Evolutionary conservation across 345 rosid genomes (phyloP), one percentile per base, ranked within the genome.

Genomic region (Conringia planisiliqua): DNA sequence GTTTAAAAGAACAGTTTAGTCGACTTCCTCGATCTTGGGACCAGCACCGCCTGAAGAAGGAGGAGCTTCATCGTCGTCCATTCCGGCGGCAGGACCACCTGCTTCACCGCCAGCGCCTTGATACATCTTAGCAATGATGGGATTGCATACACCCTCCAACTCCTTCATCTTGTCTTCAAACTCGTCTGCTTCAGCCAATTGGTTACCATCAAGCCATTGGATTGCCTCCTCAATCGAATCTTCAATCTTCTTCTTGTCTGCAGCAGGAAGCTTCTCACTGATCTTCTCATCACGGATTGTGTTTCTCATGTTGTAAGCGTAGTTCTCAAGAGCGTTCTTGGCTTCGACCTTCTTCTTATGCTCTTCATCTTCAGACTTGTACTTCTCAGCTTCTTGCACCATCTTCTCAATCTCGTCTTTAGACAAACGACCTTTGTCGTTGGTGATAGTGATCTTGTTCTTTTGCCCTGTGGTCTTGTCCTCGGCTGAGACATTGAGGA

Each of bases 131-230:
- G 55, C 14, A 6, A 50, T 50, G 55, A 50, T 0, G 6, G 55
- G 5, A 11, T 22, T 50, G 55, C 55, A 50, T 1, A 50, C 55
- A 24, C 55, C 4, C 55, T 50, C 55, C 55, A 50, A 9, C 29
- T 50, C 29, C 86, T 22, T 22, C 24, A 22, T 22, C 24, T 1
- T 22, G 24, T 22, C 24, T 44, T 86, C 90, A 3, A 83, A 54
- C 32, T 77, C 64, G 66, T 85, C 88, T 0, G 79, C 80, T 78
- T 85, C 88, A 0, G 89, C 89, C 9, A 85, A 83, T 68, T 88
- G 88, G 85, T 85, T 87, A 70, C 68, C 56, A 55, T 87, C 91
- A 11, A 87, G 52, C 91, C 89, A 78, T 56, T 85, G 85, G 27
- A 87, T 83, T 57, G 89, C 79, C 33, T 72, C 62, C 30, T 83